Evolutionary conservation across 768 basidiomycete species (phyloP), one percentile per base, ranked within the genome.

Genomic region (Amylocystis lapponica): DNA sequence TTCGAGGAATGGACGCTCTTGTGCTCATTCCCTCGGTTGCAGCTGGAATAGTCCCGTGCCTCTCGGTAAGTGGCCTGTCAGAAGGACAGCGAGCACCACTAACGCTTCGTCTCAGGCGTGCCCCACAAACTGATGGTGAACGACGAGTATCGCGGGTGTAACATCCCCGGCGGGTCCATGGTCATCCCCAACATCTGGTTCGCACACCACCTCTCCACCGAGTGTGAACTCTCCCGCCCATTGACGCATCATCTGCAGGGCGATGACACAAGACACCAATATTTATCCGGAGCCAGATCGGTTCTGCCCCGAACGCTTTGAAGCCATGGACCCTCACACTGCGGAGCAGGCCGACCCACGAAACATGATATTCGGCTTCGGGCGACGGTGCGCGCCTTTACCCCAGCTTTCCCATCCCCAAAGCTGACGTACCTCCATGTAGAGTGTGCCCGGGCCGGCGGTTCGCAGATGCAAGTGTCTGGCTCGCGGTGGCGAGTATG

Each of bases 311-410:
- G 72, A 78, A 32, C 68, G 79, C 40, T 75, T 72, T 54, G 45
- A 70, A 37, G 62, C 68, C 8, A 62, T 67, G 36, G 53, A 60
- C 16, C 50, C 57, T 30, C 59, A 69, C 26, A 63, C 65, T 16
- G 46, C 46, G 11, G 50, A 48, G 7, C 23, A 27, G 6, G 30
- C 31, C 14, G 70, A 78, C 56, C 75, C 77, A 25, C 61, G 67
- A 25, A 67, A 69, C 27, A 54, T 75, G 27, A 65, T 76, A 16
- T 81, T 79, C 50, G 78, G 78, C 7, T 81, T 81, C 58, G 78
- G 78, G 23, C 65, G 78, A 42, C 63, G 55, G 55, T 56, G n/a
- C 16, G 53, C 30, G 10, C 17, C 10, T 37, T 29, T 16, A 17
- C n/a, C n/a, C n/a, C n/a, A n/a, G n/a, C n/a, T n/a, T n/a, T n/a